Base-by-base conservation (phyloP, 1,139 yeast species). In the Saccharomycopsis hybrid region DNA sequence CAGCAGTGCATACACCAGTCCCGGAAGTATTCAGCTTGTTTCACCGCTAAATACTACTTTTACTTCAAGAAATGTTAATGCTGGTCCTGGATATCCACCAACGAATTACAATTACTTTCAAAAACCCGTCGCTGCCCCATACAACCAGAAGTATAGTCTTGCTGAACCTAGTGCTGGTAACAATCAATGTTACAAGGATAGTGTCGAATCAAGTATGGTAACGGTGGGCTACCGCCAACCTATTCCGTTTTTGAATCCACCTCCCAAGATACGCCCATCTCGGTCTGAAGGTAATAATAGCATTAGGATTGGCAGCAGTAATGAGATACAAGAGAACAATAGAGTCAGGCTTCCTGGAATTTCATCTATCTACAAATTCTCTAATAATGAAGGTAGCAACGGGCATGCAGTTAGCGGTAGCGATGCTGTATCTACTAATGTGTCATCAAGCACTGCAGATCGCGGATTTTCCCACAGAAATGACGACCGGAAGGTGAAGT, bases 171-270 rank as follows among this genome's bases (percentile, higher is more conserved):
- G n/a, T n/a, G n/a, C n/a, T n/a, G n/a, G n/a, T n/a, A n/a, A n/a
- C n/a, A n/a, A n/a, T n/a, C n/a, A n/a, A n/a, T n/a, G n/a, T n/a
- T n/a, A n/a, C n/a, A n/a, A n/a, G n/a, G n/a, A n/a, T n/a, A n/a
- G n/a, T n/a, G n/a, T n/a, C n/a, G n/a, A n/a, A n/a, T n/a, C n/a
- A n/a, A n/a, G n/a, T 31, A 7, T 46, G 13, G 46, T 43, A 4
- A 43, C 48, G 13, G 48, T 46, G 28, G 35, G 38, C 7, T 46
- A 39, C 44, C 18, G 47, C 18, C n/a, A 44, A 29, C 47, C 46
- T 3, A 44, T 25, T 3, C 5, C 28, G 47, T 24, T 29, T 4
- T 13, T 46, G 7, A 41, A 41, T 27, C 46, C 49, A 27, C 49
- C 49, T 7, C 49, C 49, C 2, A 32, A 41, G 38, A 46, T 46